Evolutionary conservation across 345 rosid species (phyloP).

Genomic region (Erysimum cheiranthoides): DNA sequence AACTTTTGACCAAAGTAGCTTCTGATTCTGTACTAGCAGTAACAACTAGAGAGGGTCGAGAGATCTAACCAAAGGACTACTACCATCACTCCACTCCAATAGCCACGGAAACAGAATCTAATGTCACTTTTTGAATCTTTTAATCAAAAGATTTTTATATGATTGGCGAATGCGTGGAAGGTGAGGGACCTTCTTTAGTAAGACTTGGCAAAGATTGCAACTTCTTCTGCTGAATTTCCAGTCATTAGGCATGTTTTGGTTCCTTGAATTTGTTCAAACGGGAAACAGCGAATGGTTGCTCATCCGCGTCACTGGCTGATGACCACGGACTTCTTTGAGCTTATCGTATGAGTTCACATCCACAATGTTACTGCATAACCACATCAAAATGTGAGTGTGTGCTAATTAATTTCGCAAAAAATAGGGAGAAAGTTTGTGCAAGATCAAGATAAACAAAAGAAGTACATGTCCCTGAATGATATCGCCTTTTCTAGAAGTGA

Average conservation of each 20-base stretch:
- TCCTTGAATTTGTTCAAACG: slow-evolving; percentile 77
- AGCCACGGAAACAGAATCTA: slow-evolving; percentile 9
- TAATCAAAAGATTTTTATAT: not conserved
- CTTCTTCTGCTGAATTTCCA: slow-evolving; percentile 76
- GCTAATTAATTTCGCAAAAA: not conserved
- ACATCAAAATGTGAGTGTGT: not conserved
- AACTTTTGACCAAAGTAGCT: slow-evolving; percentile 14
- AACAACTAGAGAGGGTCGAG: not conserved
- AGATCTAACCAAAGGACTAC: slow-evolving; percentile 5
- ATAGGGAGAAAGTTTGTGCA: not conserved
- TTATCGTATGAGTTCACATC: slow-evolving; percentile 87
- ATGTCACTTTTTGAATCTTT: not conserved
- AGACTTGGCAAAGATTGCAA: slow-evolving; percentile 90
- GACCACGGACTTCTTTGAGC: slow-evolving; percentile 96
- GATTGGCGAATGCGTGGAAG: not conserved
- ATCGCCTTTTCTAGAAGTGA: slow-evolving; percentile 71
- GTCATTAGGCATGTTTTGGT: slow-evolving; percentile 83
- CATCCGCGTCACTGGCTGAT: slow-evolving; percentile 81
- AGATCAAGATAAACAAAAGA: slow-evolving; percentile 24
- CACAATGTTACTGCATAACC: slow-evolving; percentile 73
- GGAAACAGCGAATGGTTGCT: slow-evolving; percentile 89
- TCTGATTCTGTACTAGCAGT: not conserved
- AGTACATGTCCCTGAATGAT: slow-evolving; percentile 80
- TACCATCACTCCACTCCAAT: not conserved
- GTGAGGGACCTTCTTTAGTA: slow-evolving; percentile 46